phyloP scores from a whole-genome alignment of 768 basidiomycete species.

The Royoungia palumana region DNA sequence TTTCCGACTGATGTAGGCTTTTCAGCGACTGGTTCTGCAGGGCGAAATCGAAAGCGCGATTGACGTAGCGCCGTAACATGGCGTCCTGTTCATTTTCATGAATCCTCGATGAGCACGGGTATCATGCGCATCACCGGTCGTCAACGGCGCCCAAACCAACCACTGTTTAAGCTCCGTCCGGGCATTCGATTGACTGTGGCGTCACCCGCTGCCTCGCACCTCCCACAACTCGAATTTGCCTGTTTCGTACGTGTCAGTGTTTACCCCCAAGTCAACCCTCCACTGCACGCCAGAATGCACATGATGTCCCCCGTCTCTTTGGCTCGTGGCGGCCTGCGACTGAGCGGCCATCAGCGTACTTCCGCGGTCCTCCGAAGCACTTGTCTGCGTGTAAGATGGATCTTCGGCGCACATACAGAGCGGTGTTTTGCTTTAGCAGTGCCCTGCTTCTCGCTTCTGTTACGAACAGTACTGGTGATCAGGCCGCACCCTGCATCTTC shows the following conservation, averaged over 20 bases:
- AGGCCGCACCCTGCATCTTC: background rate
- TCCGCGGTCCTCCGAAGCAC: conserved; percentile 6
- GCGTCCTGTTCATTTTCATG: conserved; percentile 9
- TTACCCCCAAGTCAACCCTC: conserved; percentile 6
- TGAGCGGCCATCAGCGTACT: conserved; percentile 3
- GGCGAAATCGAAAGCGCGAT: background rate
- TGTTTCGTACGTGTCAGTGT: conserved; percentile 16
- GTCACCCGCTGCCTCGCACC: conserved; percentile 20
- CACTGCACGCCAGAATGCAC: conserved; percentile 6
- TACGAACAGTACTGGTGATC: background rate
- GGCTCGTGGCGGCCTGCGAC: conserved; percentile 4
- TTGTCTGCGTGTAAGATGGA: conserved; percentile 23
- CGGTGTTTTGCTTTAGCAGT: conserved; percentile 13
- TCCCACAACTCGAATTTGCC: conserved; percentile 13
- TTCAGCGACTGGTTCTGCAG: conserved; percentile 16
- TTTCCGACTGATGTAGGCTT: conserved; percentile 9
- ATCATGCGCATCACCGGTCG: conserved; percentile 10
- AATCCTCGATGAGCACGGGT: conserved; percentile 4
- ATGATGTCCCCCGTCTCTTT: conserved; percentile 8
- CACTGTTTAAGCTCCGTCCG: conserved; percentile 27
- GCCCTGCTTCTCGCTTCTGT: background rate
- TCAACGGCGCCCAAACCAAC: conserved; percentile 7
- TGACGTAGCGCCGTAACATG: conserved; percentile 9
- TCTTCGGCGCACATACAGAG: conserved; percentile 14
- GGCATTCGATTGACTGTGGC: conserved; percentile 13